phyloP scores from a whole-genome alignment of 306 rosid species.

The Castanopsis chinensis region DNA sequence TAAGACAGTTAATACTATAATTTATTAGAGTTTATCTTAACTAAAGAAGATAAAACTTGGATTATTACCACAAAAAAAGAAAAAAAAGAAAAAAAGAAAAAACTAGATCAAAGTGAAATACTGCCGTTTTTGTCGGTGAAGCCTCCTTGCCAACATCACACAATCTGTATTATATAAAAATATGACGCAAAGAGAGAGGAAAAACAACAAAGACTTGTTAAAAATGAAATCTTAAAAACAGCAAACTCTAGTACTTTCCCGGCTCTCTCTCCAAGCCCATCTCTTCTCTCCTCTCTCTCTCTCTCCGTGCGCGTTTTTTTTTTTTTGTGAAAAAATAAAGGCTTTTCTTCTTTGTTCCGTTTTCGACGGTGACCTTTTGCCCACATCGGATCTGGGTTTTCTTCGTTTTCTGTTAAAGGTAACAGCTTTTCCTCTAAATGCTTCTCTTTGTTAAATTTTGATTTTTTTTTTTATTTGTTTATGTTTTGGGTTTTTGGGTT shows the following conservation, averaged over 20 bases:
- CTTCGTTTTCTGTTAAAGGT: conserved; percentile 47
- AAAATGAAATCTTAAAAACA: background rate
- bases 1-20: too few relatives aligned
- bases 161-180: conserved; percentile 9
- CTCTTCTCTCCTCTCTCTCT: conserved; percentile 12
- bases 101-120: too few relatives aligned
- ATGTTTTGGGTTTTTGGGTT: conserved; percentile 19
- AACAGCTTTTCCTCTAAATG: conserved; percentile 9
- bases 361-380: conserved; percentile 22
- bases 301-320: background rate
- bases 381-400: conserved; percentile 70
- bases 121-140: background rate
- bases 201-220: background rate
- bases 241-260: conserved; percentile 34
- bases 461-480: background rate
- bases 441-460: background rate
- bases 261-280: conserved; percentile 27
- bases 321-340: too few relatives aligned
- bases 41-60: too few relatives aligned
- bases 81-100: too few relatives aligned
- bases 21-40: too few relatives aligned
- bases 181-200: background rate
- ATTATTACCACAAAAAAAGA: too few relatives aligned
- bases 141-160: background rate
- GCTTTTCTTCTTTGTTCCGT: background rate